phyloP scores from a whole-genome alignment of 176 grass and related monocot genomes.

The Hsuehochloa calcarea region DNA sequence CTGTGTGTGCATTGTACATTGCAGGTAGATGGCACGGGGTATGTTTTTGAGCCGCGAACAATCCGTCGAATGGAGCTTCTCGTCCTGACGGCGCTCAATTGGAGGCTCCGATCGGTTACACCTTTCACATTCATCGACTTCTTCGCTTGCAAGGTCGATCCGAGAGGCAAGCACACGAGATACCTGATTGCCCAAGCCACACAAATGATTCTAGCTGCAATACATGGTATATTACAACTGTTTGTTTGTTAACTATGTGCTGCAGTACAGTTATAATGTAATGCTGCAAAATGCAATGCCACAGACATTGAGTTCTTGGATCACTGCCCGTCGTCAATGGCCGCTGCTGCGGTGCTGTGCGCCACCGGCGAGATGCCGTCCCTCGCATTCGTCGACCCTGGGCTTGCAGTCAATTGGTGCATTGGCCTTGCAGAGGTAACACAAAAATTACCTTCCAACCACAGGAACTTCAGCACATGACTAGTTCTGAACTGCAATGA shows the following conservation, averaged over 20 bases:
- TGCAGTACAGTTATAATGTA: background rate
- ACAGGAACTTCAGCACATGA: background rate
- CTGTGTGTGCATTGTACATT: constrained; percentile 25
- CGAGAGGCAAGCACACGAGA: constrained; percentile 55
- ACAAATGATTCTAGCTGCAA: constrained; percentile 59
- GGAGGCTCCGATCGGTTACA: constrained; percentile 85
- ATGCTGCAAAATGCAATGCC: constrained; percentile 20
- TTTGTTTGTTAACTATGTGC: background rate
- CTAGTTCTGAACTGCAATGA: background rate
- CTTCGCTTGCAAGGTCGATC: constrained; percentile 82
- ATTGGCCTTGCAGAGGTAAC: constrained; percentile 79
- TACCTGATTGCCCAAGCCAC: constrained; percentile 57
- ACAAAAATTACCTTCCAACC: background rate
- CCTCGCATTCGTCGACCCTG: constrained; percentile 45
- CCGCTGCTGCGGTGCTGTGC: constrained; percentile 78
- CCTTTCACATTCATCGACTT: constrained; percentile 92
- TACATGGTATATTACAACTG: constrained; percentile 50
- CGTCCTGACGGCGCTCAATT: constrained; percentile 65
- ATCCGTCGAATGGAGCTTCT: constrained; percentile 81
- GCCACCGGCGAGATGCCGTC: constrained; percentile 53
- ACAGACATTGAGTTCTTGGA: constrained; percentile 73
- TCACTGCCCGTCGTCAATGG: constrained; percentile 79
- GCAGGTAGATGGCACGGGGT: constrained; percentile 63
- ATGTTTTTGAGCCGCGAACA: constrained; percentile 66
- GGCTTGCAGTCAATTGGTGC: constrained; percentile 66